phyloP scores from a whole-genome alignment of 495 filamentous ascomycete genomes.

The Entonaema liquescens region DNA sequence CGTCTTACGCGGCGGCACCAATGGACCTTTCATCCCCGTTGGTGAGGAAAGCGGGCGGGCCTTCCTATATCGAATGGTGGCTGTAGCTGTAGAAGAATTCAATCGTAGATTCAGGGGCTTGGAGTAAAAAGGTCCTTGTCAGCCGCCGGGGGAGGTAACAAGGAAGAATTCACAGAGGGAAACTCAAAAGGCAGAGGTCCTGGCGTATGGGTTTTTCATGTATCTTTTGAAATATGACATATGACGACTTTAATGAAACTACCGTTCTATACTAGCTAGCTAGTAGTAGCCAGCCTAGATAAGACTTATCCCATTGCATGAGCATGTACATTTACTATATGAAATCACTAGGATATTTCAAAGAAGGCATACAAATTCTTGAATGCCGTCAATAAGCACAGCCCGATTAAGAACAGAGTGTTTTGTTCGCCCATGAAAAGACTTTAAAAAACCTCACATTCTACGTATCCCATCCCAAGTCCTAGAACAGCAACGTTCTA shows the following conservation, averaged over 20 bases:
- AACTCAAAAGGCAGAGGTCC: constrained; percentile 1
- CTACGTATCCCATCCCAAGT: too few species aligned
- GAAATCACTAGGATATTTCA: not conserved
- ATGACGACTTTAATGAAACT: constrained; percentile 4
- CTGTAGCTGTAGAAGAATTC: constrained; percentile 65
- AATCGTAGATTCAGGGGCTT: constrained; percentile 61
- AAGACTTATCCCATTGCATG: not conserved
- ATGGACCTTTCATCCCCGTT: constrained; percentile 94
- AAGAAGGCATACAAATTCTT: not conserved
- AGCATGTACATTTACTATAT: not conserved
- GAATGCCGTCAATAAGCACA: too few species aligned
- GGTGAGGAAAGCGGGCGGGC: constrained; percentile 86
- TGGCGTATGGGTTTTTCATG: constrained; percentile 9
- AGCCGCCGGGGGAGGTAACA: not conserved
- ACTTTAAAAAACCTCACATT: too few species aligned
- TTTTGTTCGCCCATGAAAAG: too few species aligned
- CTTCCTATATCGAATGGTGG: constrained; percentile 77
- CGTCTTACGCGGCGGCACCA: constrained; percentile 85
- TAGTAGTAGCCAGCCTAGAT: not conserved
- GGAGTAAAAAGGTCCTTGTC: constrained; percentile 38
- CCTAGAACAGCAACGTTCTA: not conserved
- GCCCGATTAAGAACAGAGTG: too few species aligned
- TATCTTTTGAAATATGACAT: constrained; percentile 16
- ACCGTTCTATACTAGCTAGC: not conserved
- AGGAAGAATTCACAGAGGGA: not conserved